Evolutionary conservation across 768 basidiomycete genomes (phyloP), one percentile per base, ranked within the genome.

Genomic region (Podaxis mareebaensis): DNA sequence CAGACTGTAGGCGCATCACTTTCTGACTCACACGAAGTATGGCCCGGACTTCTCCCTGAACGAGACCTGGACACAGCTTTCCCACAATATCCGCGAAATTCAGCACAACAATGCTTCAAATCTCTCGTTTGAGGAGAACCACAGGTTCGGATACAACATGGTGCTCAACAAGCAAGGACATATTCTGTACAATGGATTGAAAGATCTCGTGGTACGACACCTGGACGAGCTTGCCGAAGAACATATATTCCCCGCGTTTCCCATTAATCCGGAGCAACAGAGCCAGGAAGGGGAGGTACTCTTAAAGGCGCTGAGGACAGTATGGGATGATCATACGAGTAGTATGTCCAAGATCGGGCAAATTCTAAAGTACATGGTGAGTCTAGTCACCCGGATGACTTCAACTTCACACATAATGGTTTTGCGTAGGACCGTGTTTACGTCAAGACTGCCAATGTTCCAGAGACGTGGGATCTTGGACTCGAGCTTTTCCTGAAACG

Each of bases 331-430:
- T 72, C 97, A 99, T 74, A 87, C 81, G 4, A 87, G 89, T 11
- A 93, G 89, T 72, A 93, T 98, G 92, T 79, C 83, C 28, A 93
- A 96, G 73, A 74, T 99, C 64, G 86, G 89, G 11, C 94, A 95
- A 74, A 85, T 99, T 46, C 79, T 99, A 67, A 94, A 92, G 71
- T 99, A 99, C 72, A 97, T 99, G 95, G 97, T 97, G 69, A 61
- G 85, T 76, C 42, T 6, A 20, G 40, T 55, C 39, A 53, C 36
- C 26, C 5, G 11, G 2, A 48, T 36, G 58, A 24, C n/a, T 26
- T 59, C n/a, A 30, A 26, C 26, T 36, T 24, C 33, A 22, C 36
- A 6, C 40, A 59, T 61, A 54, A 42, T 49, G 48, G 33, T 26
- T 39, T 3, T 15, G 49, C 61, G 30, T 57, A 99, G 97, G 97